These are phyloP conservation scores for Craspedostauros australis DNA, from an alignment of 108 stramenopile genomes.

Conservation along the genomic window DNA sequence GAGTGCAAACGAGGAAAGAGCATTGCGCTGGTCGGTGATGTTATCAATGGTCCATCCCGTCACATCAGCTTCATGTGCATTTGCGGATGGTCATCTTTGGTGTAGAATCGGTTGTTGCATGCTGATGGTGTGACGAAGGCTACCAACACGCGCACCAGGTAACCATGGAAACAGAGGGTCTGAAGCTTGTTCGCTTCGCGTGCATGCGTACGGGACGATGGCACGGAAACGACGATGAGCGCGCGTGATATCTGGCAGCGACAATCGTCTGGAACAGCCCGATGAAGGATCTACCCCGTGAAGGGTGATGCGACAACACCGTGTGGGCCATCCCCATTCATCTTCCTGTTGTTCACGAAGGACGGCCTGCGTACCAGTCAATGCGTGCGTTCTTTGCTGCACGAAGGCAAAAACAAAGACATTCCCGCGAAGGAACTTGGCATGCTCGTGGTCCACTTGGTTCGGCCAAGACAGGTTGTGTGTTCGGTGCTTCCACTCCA, in stretches of 20 bases:
- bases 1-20: not conserved
- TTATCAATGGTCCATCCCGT: slow-evolving; percentile 11
- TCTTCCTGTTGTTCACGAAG: slow-evolving; percentile 45
- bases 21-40: not conserved
- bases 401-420: slow-evolving; percentile 12
- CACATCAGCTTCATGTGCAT: too few species aligned
- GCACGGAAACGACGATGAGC: slow-evolving; percentile 1
- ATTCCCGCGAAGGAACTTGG: slow-evolving; percentile 18
- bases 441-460: slow-evolving; percentile 75
- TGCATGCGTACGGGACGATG: slow-evolving; percentile 3
- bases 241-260: not conserved
- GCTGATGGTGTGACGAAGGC: too few species aligned
- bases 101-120: too few species aligned
- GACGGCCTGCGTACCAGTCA: slow-evolving; percentile 59
- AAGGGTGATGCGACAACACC: slow-evolving; percentile 54
- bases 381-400: slow-evolving; percentile 33
- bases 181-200: too few species aligned
- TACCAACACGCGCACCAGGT: slow-evolving; percentile 25
- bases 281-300: slow-evolving; percentile 34
- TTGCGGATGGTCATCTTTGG: too few species aligned
- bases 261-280: slow-evolving; percentile 7
- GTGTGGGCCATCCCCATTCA: slow-evolving; percentile 24
- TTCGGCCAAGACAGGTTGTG: slow-evolving; percentile 51
- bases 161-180: slow-evolving; percentile 71
- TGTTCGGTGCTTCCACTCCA: too few species aligned